Conservation (phyloP, 2,329 filamentous ascomycete genomes). For the Colletotrichum sp. region DNA sequence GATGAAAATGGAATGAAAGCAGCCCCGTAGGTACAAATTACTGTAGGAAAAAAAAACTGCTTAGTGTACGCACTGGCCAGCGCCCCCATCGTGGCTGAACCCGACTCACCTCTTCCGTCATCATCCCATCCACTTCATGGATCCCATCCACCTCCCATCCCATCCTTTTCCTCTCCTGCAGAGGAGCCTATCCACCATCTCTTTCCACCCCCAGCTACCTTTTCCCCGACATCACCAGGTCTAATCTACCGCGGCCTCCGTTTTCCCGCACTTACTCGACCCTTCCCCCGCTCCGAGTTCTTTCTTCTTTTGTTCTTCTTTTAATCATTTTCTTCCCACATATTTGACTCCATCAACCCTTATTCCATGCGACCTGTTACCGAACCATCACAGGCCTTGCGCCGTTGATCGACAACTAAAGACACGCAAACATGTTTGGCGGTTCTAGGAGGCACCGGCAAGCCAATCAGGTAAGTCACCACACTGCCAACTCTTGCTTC, state of each 20-base stretch:
- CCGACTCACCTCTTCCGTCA: slow-evolving; percentile 18
- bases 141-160: slow-evolving; percentile 6
- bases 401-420: slow-evolving; percentile 16
- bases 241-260: neutral
- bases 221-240: slow-evolving; percentile 11
- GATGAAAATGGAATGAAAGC: neutral
- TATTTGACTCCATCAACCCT: neutral
- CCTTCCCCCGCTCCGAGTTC: neutral
- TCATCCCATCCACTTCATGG: slow-evolving; percentile 12
- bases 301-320: neutral
- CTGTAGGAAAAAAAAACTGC: neutral
- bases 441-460: slow-evolving; percentile 54
- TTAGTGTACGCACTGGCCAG: neutral
- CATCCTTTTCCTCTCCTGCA: neutral
- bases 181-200: slow-evolving; percentile 5
- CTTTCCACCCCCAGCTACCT: neutral
- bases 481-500: neutral
- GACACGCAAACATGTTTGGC: slow-evolving; percentile 51
- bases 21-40: neutral
- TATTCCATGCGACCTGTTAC: slow-evolving; percentile 23
- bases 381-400: slow-evolving; percentile 26
- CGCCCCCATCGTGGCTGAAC: slow-evolving; percentile 15
- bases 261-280: neutral
- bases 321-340: neutral
- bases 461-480: slow-evolving; percentile 47